Percentiles rank a stretch among this genome's conserved stretches.
phyloP scores from a whole-genome alignment of 2,329 filamentous ascomycete species.

The Aciculosporium take region DNA sequence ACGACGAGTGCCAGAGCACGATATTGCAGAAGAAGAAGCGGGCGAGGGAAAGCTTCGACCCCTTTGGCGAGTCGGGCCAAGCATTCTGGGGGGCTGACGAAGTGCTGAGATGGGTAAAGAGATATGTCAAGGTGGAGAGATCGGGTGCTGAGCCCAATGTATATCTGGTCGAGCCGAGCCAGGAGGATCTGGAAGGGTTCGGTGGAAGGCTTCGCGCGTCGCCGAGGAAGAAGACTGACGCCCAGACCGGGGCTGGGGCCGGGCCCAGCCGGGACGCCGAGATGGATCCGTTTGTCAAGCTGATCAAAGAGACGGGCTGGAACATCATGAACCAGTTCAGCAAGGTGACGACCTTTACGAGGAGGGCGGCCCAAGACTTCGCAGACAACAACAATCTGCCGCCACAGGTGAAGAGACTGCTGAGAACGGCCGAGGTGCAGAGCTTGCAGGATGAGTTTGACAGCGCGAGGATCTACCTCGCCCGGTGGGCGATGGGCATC shows the following conservation, averaged over 20 bases:
- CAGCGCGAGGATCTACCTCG: constrained; percentile 84
- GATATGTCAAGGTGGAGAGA: constrained; percentile 70
- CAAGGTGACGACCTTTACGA: constrained; percentile 91
- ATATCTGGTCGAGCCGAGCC: constrained; percentile 76
- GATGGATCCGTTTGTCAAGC: constrained; percentile 89
- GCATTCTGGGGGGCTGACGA: constrained; percentile 98
- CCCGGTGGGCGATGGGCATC: constrained; percentile 96
- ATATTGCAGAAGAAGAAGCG: constrained; percentile 85
- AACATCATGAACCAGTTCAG: constrained; percentile 93
- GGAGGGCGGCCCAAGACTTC: constrained; percentile 80
- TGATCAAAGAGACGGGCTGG: constrained; percentile 90
- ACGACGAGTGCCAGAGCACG: constrained; percentile 90
- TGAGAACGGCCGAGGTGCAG: constrained; percentile 88
- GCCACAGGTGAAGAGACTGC: constrained; percentile 68
- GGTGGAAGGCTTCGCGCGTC: constrained; percentile 42
- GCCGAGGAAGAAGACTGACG: constrained; percentile 16
- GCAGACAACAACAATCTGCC: constrained; percentile 84
- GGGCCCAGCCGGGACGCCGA: constrained; percentile 44
- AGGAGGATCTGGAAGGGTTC: constrained; percentile 75
- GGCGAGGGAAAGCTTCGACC: constrained; percentile 74
- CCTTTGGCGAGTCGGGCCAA: constrained; percentile 69
- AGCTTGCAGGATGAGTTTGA: constrained; percentile 95
- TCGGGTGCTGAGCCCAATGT: constrained; percentile 79
- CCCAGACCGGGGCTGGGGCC: constrained; percentile 23
- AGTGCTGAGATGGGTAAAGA: constrained; percentile 76